phyloP scores from a whole-genome alignment of 2,329 filamentous ascomycete species.

The Colletotrichum sp. region DNA sequence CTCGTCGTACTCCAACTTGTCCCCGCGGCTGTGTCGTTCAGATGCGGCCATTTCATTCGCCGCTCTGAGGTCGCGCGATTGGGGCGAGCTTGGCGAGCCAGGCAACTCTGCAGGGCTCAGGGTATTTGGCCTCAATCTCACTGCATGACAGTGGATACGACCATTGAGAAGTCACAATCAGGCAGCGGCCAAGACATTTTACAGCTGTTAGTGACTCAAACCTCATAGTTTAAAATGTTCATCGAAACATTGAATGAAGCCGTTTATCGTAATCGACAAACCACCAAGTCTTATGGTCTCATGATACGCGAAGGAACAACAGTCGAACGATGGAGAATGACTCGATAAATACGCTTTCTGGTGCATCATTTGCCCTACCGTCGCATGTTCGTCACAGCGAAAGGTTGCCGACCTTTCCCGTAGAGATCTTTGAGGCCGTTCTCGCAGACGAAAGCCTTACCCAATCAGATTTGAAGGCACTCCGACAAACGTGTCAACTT shows the following conservation, averaged over 20 bases:
- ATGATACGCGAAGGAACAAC: background rate
- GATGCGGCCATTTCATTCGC: no score
- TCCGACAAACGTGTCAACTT: background rate
- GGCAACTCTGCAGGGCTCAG: background rate
- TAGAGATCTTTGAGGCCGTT: background rate
- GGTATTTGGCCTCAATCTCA: background rate
- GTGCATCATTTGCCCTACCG: background rate
- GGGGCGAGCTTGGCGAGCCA: background rate
- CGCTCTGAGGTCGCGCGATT: background rate
- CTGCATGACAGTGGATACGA: background rate
- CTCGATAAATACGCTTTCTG: background rate
- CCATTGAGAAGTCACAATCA: background rate
- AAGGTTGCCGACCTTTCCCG: background rate
- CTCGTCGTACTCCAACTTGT: no score
- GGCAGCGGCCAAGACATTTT: background rate
- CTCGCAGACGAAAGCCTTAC: background rate
- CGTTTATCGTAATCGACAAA: rapidly evolving
- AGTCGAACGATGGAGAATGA: background rate
- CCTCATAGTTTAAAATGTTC: no score
- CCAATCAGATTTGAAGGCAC: background rate
- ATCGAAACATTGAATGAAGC: background rate
- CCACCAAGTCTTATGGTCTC: rapidly evolving
- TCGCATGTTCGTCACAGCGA: background rate
- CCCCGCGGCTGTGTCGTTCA: no score
- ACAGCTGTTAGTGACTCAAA: background rate